These are phyloP conservation scores for Penicillium sp. DNA, from an alignment of 2,329 filamentous ascomycete genomes.

Conservation along the genomic window DNA sequence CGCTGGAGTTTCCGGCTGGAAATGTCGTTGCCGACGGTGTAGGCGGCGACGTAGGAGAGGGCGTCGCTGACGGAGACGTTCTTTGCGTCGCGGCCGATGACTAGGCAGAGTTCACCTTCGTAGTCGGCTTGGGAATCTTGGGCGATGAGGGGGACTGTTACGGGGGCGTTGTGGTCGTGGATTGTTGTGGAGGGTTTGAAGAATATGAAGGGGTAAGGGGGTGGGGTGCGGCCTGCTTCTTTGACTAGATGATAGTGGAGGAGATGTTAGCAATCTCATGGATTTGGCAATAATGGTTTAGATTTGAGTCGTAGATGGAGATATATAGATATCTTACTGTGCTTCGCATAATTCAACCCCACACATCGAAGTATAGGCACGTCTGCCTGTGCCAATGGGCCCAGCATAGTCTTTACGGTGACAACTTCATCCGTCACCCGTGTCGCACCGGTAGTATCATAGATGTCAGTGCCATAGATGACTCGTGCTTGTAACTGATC, in stretches of 20 bases:
- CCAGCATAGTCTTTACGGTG: slow-evolving; percentile 60
- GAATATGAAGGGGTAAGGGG: slow-evolving; percentile 70
- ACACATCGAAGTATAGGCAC: slow-evolving; percentile 65
- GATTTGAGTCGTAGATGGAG: not conserved
- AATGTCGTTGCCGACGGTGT: slow-evolving; percentile 63
- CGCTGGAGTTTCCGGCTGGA: slow-evolving; percentile 60
- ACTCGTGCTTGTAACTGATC: slow-evolving; percentile 60
- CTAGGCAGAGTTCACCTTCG: slow-evolving; percentile 70
- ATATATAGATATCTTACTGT: slow-evolving; percentile 47
- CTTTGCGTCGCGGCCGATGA: slow-evolving; percentile 61
- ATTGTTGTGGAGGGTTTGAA: slow-evolving; percentile 71
- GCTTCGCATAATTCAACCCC: slow-evolving; percentile 66
- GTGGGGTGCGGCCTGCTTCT: slow-evolving; percentile 58
- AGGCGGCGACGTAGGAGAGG: slow-evolving; percentile 59
- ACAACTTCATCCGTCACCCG: slow-evolving; percentile 61
- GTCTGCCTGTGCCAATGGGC: slow-evolving; percentile 57
- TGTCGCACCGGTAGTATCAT: slow-evolving; percentile 55
- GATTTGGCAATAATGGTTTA: no score
- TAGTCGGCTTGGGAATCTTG: slow-evolving; percentile 71
- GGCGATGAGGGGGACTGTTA: slow-evolving; percentile 67
- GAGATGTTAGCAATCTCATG: no score
- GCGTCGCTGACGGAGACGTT: slow-evolving; percentile 55
- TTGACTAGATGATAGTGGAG: slow-evolving; percentile 46
- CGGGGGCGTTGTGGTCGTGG: slow-evolving; percentile 63
- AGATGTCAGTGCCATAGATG: slow-evolving; percentile 58